Percentiles rank a stretch among this genome's conserved stretches.
phyloP scores from a whole-genome alignment of 208 protist species.

The Naegleria fowleri region DNA sequence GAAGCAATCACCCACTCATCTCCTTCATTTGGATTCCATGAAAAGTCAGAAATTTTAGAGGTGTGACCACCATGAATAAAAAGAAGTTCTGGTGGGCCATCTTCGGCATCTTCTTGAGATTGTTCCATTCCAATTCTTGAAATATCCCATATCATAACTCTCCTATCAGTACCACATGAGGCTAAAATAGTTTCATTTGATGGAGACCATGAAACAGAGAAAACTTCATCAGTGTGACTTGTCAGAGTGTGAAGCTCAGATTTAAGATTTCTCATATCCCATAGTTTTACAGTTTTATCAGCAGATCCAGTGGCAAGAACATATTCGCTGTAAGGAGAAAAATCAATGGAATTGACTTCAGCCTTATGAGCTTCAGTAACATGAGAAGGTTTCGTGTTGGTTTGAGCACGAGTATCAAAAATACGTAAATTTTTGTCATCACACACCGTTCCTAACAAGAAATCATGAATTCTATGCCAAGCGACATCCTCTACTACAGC shows the following conservation, averaged over 20 bases:
- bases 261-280: conserved; percentile 72
- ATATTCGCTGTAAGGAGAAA: conserved; percentile 74
- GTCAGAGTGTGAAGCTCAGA: conserved; percentile 65
- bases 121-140: conserved; percentile 72
- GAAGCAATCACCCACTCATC: conserved; percentile 83
- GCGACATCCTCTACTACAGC: conserved; percentile 82
- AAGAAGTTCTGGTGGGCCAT: conserved; percentile 63
- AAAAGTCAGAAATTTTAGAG: conserved; percentile 78
- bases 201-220: conserved; percentile 59
- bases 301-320: conserved; percentile 65
- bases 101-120: conserved; percentile 68
- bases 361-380: conserved; percentile 50
- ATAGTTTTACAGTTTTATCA: conserved; percentile 69
- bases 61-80: conserved; percentile 96
- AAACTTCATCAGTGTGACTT: conserved; percentile 55
- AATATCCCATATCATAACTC: conserved; percentile 73
- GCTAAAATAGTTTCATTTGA: conserved; percentile 66
- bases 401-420: conserved; percentile 67
- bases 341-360: conserved; percentile 76
- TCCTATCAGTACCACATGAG: conserved; percentile 55
- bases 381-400: not conserved
- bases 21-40: conserved; percentile 69
- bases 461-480: conserved; percentile 73
- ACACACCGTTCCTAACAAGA: conserved; percentile 80
- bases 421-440: conserved; percentile 82